Base-by-base conservation (phyloP, 441 rosid genomes). In the Mallotus japonicus region DNA sequence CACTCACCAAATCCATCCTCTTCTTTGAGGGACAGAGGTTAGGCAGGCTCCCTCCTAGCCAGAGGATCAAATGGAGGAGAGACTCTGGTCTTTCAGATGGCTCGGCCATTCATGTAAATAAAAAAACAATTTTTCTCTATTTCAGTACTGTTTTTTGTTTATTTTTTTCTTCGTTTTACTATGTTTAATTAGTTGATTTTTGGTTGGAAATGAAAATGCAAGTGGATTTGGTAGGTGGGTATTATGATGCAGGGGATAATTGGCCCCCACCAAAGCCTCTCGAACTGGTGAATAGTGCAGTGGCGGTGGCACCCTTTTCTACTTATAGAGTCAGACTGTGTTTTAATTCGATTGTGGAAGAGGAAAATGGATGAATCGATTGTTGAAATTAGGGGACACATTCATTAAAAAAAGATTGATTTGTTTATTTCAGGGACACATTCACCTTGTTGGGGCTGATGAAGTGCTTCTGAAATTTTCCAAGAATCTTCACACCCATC, bases 11-110 rank as follows among this genome's bases (percentile, higher is more conserved):
- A 84, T 87, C 98, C 2, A 91, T 95, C 75, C 89, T 95, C 61
- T 95, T 91, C 87, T 95, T 95, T 74, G 98, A 95, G 63, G 99
- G 99, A 65, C 98, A 92, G 67, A 86, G 99, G 56, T 95, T 98
- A 17, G 99, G 98, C 3, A 85, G 57, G 78, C 85, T 95, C 54
- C 98, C 98, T 32, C 72, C 80, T 57, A 87, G 81, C 80, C 99
- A 91, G 77, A 88, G 96, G n/a, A 4, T 91, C 34, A 46, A 78
- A 3, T 95, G 99, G 98, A 82, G 98, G 1, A 83, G 82, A 20
- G 84, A 86, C 73, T 92, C 97, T 34, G 98, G 90, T 62, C 85
- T 95, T 44, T 77, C 87, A 16, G 99, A 95, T 72, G 98, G 99
- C 3, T 87, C 89, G 75, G 81, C 84, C 55, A 83, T 89, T 81